Base-by-base conservation (phyloP, 257 asterid genomes). In the Coffea canephora region DNA sequence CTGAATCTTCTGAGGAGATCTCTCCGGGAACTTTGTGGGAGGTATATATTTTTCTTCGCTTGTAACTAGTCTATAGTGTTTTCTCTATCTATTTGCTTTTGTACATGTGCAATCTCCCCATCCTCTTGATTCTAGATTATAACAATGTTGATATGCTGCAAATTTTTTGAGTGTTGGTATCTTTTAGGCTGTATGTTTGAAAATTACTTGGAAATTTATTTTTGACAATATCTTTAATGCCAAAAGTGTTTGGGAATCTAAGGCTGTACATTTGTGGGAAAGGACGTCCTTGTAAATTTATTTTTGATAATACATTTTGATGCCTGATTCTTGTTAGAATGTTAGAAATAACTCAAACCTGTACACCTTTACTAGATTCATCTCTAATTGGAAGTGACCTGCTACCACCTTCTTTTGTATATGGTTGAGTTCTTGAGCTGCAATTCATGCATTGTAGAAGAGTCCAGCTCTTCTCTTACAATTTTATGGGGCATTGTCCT, bases 21-120 rank as follows among this genome's bases (percentile, higher is more conserved):
- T 86, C 97, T 81, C 92, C 94, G 13, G 91, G 90, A 80, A 94
- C 94, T 84, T 91, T 94, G 87, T 94, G 98, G 98, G 90, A 94
- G 97, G 98, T 94, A 87, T 5, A 82, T 78, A 64, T 13, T 64
- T 48, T 5, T 64, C 10, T 25, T 64, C 3, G 57, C 67, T 41
- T 59, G 43, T 25, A 11, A 39, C 62, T 12, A 73, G n/a, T 43
- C 21, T 43, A 15, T 68, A 45, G 21, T 25, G 19, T 69, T 10
- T 62, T 27, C 41, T 25, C 16, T 61, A 21, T 61, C 16, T 19
- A 0, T 68, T 52, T 27, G 4, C 55, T 77, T 69, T 9, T 49
- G 15, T 62, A 65, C 19, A 19, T 48, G 12, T 41, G 21, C 50
- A 12, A 11, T 21, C 31, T 57, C 39, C 55, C 15, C 67, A 54